These are phyloP conservation scores for Exophiala calicioides DNA, from an alignment of 2,329 filamentous ascomycete species.

Conservation along the genomic window DNA sequence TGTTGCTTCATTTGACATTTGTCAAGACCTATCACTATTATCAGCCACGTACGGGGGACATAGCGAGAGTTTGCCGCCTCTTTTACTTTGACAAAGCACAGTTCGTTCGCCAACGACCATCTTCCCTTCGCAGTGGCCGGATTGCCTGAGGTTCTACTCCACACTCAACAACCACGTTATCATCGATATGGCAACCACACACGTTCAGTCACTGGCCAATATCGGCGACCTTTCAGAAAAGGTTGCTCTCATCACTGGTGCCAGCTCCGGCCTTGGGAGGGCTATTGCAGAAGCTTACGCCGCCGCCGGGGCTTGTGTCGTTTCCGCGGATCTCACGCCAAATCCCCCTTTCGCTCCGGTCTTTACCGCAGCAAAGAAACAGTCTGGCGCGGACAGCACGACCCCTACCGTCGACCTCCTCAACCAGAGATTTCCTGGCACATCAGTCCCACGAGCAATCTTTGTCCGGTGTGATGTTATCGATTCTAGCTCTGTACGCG, in stretches of 20 bases:
- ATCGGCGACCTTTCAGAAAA: constrained; percentile 35
- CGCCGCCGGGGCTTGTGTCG: constrained; percentile 43
- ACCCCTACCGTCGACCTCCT: constrained; percentile 44
- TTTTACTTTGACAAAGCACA: no score
- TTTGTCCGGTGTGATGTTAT: constrained; percentile 51
- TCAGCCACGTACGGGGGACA: no score
- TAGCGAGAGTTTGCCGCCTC: no score
- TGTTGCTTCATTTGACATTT: no score
- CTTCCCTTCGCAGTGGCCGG: no score
- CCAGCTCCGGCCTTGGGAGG: constrained; percentile 50
- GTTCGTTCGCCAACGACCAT: no score
- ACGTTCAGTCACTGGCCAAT: neutral
- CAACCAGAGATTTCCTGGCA: constrained; percentile 15
- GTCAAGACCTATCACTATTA: no score
- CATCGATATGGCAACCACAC: no score
- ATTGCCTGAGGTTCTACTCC: no score
- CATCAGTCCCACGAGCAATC: constrained; percentile 42
- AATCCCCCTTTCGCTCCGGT: neutral
- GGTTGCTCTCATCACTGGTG: constrained; percentile 47
- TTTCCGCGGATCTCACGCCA: constrained; percentile 44
- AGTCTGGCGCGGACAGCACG: neutral
- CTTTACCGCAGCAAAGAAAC: no score
- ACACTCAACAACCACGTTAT: no score
- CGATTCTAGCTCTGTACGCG: constrained; percentile 38
- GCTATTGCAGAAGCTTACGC: constrained; percentile 47